A percentile compares a stretch with the other conserved stretches of the same genome.
These are phyloP conservation scores for Epithemia pelagica DNA, from an alignment of 108 stramenopile genomes.

Conservation along the genomic window DNA sequence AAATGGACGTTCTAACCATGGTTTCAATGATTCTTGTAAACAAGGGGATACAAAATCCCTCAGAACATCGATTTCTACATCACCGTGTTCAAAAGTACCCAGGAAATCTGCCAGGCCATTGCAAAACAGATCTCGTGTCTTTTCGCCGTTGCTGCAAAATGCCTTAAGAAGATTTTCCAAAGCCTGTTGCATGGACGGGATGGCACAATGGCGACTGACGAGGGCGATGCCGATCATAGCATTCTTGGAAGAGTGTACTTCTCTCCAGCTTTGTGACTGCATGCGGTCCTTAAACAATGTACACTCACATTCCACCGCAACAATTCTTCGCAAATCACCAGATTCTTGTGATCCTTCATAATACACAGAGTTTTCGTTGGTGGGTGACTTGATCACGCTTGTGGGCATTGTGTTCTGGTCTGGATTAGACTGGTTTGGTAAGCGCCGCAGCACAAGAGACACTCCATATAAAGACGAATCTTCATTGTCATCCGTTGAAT, in stretches of 20 bases:
- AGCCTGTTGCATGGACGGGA: slow-evolving; percentile 59
- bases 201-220: slow-evolving; percentile 54
- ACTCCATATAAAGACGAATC: slow-evolving; percentile 60
- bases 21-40: slow-evolving; percentile 24
- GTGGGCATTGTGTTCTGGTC: not conserved
- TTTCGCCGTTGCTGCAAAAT: slow-evolving; percentile 8
- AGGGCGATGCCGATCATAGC: slow-evolving; percentile 57
- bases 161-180: slow-evolving; percentile 41
- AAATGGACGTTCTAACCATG: slow-evolving; percentile 58
- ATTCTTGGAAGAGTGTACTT: not conserved
- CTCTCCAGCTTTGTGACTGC: not conserved
- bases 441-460: slow-evolving; percentile 51
- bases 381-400: not conserved
- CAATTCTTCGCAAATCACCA: not conserved
- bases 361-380: slow-evolving; percentile 1
- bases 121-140: not conserved
- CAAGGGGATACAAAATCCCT: slow-evolving; percentile 52
- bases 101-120: slow-evolving; percentile 55
- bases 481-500: slow-evolving; percentile 29
- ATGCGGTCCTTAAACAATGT: not conserved
- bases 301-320: not conserved
- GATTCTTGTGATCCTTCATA: slow-evolving; percentile 13
- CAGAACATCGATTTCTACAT: slow-evolving; percentile 43
- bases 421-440: not conserved
- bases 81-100: slow-evolving; percentile 40